phyloP scores from a whole-genome alignment of 2,329 filamentous ascomycete species.

The Lecanicillium sp. region DNA sequence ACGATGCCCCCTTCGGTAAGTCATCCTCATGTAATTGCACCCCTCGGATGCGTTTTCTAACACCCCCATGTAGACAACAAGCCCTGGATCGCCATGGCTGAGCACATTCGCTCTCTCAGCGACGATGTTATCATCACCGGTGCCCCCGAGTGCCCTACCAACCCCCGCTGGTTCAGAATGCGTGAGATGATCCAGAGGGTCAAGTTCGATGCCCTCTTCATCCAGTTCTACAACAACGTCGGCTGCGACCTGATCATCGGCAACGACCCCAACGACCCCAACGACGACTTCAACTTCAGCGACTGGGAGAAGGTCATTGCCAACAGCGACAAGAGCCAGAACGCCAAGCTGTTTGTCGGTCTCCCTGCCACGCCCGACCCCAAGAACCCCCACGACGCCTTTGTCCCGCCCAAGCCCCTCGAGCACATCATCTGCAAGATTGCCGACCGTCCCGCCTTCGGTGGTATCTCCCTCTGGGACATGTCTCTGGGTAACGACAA shows the following conservation, averaged over 20 bases:
- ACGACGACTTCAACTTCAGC: conserved; percentile 37
- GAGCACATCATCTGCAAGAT: conserved; percentile 34
- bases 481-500: conserved; percentile 30
- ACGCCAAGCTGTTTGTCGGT: conserved; percentile 41
- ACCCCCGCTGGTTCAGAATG: conserved; percentile 25
- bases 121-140: conserved; percentile 33
- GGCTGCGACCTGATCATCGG: conserved; percentile 29
- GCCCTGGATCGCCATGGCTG: conserved; percentile 34
- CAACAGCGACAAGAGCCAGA: conserved; percentile 29
- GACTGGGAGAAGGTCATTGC: conserved; percentile 33
- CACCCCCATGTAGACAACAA: conserved; percentile 29
- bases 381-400: conserved; percentile 24
- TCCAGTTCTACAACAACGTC: conserved; percentile 46
- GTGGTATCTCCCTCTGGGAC: conserved; percentile 43
- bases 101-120: conserved; percentile 29
- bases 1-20: conserved; percentile 12
- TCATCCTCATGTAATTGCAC: not conserved
- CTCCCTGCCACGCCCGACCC: conserved; percentile 29
- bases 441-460: conserved; percentile 33
- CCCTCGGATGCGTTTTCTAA: too few relatives aligned
- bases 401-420: conserved; percentile 28
- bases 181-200: conserved; percentile 33
- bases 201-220: conserved; percentile 37
- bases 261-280: conserved; percentile 24
- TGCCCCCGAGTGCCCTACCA: conserved; percentile 39